Evolutionary conservation across 805 yeast species (phyloP).

Genomic region (Scheffersomyces spartinae): DNA sequence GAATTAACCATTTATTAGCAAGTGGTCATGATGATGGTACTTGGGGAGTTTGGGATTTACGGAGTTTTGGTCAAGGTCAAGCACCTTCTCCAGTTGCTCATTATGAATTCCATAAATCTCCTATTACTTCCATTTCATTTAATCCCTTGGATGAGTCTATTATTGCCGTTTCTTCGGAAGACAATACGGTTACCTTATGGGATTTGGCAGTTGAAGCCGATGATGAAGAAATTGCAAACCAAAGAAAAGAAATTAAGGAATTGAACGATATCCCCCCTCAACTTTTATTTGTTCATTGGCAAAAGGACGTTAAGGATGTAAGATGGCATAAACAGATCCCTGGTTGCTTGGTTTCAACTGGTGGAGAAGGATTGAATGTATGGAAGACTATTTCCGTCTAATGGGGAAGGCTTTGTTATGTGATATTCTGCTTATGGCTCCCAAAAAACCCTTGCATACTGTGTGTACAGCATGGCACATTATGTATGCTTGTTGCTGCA

Average conservation of each 20-base stretch:
- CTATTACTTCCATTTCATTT: slow-evolving; percentile 88
- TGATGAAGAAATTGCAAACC: slow-evolving; percentile 89
- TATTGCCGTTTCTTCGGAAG: slow-evolving; percentile 92
- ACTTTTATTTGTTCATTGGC: slow-evolving; percentile 95
- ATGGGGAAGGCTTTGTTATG: no score
- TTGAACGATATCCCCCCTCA: slow-evolving; percentile 91
- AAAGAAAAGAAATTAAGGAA: slow-evolving; percentile 66
- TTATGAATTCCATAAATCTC: slow-evolving; percentile 88
- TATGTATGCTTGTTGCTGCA: no score
- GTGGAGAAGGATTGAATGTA: slow-evolving; percentile 85
- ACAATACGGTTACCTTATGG: slow-evolving; percentile 95
- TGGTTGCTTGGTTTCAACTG: slow-evolving; percentile 88
- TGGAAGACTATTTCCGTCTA: slow-evolving; percentile 96
- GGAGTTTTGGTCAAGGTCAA: slow-evolving; percentile 55
- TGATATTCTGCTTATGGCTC: no score
- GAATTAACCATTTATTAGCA: slow-evolving; percentile 78
- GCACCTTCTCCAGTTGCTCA: slow-evolving; percentile 79
- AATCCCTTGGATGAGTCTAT: slow-evolving; percentile 94
- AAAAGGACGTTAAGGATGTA: slow-evolving; percentile 92
- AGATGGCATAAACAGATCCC: slow-evolving; percentile 98
- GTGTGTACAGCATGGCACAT: no score
- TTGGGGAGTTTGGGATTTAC: slow-evolving; percentile 97
- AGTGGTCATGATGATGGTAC: slow-evolving; percentile 96
- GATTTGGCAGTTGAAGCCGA: slow-evolving; percentile 98
- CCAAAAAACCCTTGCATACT: no score